These are phyloP conservation scores for Russula dissimulans DNA, from an alignment of 768 basidiomycete genomes.

Conservation along the genomic window DNA sequence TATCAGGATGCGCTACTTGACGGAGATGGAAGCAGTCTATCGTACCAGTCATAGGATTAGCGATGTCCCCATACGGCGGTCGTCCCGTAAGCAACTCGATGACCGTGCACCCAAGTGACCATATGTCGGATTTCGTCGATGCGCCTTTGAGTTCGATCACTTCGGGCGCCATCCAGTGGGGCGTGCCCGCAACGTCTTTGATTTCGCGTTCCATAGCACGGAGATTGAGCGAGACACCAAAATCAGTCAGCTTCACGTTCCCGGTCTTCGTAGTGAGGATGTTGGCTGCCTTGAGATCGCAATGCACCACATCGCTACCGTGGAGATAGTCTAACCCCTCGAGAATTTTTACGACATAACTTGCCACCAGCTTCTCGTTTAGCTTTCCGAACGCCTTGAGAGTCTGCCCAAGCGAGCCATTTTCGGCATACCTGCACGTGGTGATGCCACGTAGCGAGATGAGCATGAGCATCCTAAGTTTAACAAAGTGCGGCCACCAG, in stretches of 20 bases:
- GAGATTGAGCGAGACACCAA: slow-evolving; percentile 94
- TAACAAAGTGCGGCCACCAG: background rate
- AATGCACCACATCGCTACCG: slow-evolving; percentile 83
- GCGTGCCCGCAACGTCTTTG: slow-evolving; percentile 86
- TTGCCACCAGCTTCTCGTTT: slow-evolving; percentile 84
- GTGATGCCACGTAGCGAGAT: background rate
- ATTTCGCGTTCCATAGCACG: slow-evolving; percentile 81
- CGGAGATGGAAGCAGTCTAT: background rate
- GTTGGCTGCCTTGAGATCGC: slow-evolving; percentile 97
- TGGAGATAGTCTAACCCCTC: slow-evolving; percentile 95
- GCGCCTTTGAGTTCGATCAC: slow-evolving; percentile 94
- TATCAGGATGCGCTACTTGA: background rate
- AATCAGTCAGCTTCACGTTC: slow-evolving; percentile 94
- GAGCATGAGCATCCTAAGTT: background rate
- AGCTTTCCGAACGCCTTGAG: slow-evolving; percentile 90
- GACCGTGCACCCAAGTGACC: slow-evolving; percentile 92
- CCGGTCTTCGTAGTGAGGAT: slow-evolving; percentile 98
- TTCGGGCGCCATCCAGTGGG: slow-evolving; percentile 99
- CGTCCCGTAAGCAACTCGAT: slow-evolving; percentile 88
- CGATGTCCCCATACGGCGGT: slow-evolving; percentile 86
- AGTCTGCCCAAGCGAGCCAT: slow-evolving; percentile 89
- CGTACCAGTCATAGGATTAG: slow-evolving; percentile 83
- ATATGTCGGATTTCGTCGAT: slow-evolving; percentile 88
- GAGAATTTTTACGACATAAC: slow-evolving; percentile 93
- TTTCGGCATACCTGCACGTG: slow-evolving; percentile 77